phyloP scores from a whole-genome alignment of 768 basidiomycete genomes.

The Sporobolomyces pararoseus region DNA sequence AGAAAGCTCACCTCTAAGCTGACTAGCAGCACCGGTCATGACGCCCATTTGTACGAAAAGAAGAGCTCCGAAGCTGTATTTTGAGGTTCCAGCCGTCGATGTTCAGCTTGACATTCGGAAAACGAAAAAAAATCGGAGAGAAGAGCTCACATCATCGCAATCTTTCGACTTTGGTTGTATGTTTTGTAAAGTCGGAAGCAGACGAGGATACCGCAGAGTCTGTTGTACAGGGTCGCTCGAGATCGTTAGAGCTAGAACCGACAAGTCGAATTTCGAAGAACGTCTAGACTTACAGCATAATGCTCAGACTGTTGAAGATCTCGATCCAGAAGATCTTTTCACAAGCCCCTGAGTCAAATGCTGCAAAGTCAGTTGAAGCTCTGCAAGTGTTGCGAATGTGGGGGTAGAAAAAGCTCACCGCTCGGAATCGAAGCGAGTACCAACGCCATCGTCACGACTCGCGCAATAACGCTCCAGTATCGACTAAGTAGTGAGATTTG shows the following conservation, averaged over 20 bases:
- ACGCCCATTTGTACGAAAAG: not conserved
- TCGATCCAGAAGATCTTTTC: constrained; percentile 9
- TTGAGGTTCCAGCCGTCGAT: not conserved
- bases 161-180: not conserved
- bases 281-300: not conserved
- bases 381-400: no score
- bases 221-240: not conserved
- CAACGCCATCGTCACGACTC: not conserved
- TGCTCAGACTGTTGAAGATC: constrained; percentile 2
- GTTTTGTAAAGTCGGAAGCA: not conserved
- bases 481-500: not conserved
- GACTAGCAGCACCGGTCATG: constrained; percentile 1
- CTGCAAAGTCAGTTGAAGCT: no score
- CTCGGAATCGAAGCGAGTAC: not conserved
- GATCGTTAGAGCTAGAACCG: not conserved
- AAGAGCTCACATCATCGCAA: not conserved
- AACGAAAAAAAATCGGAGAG: not conserved
- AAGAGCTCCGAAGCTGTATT: not conserved
- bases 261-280: not conserved
- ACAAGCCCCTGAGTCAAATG: not conserved
- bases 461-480: constrained; percentile 6
- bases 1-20: not conserved
- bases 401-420: not conserved
- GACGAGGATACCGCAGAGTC: not conserved
- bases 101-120: no score